Conservation (phyloP, 139 green algal genomes). For the Chlorella sp. region DNA sequence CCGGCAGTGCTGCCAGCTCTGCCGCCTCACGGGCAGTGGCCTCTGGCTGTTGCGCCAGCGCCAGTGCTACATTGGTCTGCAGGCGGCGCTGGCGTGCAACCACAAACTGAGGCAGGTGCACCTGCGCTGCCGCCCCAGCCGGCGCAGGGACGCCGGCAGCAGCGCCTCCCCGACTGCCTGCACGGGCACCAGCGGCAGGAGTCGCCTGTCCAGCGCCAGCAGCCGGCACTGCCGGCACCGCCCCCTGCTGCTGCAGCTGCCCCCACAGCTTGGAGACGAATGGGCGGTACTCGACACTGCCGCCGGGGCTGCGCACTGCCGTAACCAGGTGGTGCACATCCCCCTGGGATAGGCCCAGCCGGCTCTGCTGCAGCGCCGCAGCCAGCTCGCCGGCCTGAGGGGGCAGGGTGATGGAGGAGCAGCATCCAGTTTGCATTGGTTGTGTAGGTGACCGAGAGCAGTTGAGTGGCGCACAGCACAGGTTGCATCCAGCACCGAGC, state of each 20-base stretch:
- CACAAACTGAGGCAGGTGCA: conserved; percentile 14
- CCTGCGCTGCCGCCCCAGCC: background rate
- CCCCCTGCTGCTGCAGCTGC: background rate
- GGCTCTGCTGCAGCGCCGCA: conserved; percentile 18
- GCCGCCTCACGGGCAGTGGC: background rate
- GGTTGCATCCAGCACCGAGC: no score
- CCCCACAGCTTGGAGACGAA: conserved; percentile 20
- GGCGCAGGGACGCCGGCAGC: background rate
- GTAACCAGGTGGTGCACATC: background rate
- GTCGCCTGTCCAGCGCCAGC: background rate
- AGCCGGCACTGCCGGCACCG: background rate
- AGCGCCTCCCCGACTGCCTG: background rate
- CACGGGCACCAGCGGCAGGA: background rate
- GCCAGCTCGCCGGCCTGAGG: conserved; percentile 11
- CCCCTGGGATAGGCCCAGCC: conserved; percentile 18
- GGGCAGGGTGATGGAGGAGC: background rate
- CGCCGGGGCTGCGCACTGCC: background rate
- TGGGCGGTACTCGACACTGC: conserved; percentile 7
- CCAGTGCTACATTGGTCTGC: conserved; percentile 22
- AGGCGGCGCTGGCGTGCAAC: conserved; percentile 21
- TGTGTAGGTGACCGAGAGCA: no score
- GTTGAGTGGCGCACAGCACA: no score
- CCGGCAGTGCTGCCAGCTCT: background rate
- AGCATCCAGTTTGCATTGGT: no score
- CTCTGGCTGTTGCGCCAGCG: conserved; percentile 27